These are phyloP conservation scores for Lentinula edodes DNA, from an alignment of 768 basidiomycete species.

Conservation along the genomic window DNA sequence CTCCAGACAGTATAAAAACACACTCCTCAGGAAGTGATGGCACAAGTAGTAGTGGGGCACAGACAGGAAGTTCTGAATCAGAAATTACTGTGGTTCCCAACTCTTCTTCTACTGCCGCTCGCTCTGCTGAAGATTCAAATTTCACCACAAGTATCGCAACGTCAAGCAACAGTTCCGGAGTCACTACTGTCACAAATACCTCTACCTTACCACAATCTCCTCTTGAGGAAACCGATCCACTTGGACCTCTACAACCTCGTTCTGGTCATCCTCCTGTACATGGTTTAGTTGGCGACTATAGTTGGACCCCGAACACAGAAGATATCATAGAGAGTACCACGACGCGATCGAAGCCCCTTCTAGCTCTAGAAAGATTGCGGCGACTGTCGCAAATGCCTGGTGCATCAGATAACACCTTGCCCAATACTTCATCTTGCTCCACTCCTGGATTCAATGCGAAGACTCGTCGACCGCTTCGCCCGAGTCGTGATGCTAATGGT, in stretches of 20 bases:
- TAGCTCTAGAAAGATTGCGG: slow-evolving; percentile 64
- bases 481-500: slow-evolving; percentile 4
- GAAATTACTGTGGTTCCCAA: slow-evolving; percentile 9
- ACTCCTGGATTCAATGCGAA: background rate
- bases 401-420: background rate
- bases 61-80: slow-evolving; percentile 11
- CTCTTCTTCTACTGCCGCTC: background rate
- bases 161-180: background rate
- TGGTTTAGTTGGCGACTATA: slow-evolving; percentile 18
- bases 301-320: slow-evolving; percentile 45
- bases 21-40: slow-evolving; percentile 1
- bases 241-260: background rate
- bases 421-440: background rate
- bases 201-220: background rate
- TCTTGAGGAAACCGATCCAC: background rate
- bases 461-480: slow-evolving; percentile 1
- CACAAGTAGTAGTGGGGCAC: slow-evolving; percentile 6
- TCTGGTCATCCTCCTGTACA: slow-evolving; percentile 4
- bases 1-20: background rate
- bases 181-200: background rate
- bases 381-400: slow-evolving; percentile 29
- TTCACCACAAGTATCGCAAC: background rate
- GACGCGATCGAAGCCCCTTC: slow-evolving; percentile 58
- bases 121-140: background rate
- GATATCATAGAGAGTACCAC: slow-evolving; percentile 72